These are phyloP conservation scores for Leccinum sublutescens DNA, from an alignment of 768 basidiomycete species.

Conservation along the genomic window DNA sequence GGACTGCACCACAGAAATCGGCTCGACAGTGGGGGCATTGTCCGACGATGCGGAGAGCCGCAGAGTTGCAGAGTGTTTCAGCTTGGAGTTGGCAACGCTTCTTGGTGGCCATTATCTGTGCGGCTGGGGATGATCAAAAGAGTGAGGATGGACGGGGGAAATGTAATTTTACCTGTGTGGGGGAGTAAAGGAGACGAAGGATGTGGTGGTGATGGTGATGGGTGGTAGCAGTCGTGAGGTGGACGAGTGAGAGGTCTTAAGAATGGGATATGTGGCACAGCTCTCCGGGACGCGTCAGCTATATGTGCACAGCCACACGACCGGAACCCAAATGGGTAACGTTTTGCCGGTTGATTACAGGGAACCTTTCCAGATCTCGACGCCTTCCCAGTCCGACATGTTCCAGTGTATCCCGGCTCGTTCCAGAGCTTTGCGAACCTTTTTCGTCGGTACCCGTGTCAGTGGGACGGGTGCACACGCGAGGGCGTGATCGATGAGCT, in stretches of 20 bases:
- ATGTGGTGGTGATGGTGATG: background rate
- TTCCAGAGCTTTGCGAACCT: constrained; percentile 58
- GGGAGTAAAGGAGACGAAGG: background rate
- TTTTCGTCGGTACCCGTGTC: constrained; percentile 56
- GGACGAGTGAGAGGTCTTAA: constrained; percentile 16
- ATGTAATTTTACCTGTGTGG: background rate
- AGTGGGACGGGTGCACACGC: constrained; percentile 57
- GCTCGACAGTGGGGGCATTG: constrained; percentile 78
- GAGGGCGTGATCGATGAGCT: constrained; percentile 58
- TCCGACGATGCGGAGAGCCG: constrained; percentile 80
- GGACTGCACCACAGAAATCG: constrained; percentile 75
- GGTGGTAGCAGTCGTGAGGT: background rate
- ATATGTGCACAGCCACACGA: constrained; percentile 23
- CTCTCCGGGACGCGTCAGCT: constrained; percentile 32
- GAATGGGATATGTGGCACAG: constrained; percentile 25
- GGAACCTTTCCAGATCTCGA: constrained; percentile 68
- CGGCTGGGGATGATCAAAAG: constrained; percentile 2
- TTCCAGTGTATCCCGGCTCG: constrained; percentile 60
- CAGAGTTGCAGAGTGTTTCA: constrained; percentile 62
- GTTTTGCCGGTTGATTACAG: background rate
- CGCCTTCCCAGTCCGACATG: constrained; percentile 71
- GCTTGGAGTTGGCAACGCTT: constrained; percentile 77
- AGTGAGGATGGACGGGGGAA: background rate
- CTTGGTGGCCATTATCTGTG: constrained; percentile 68
- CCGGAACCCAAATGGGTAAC: background rate